These are phyloP conservation scores for Dillenia suffruticosa DNA, from an alignment of 164 flowering plant genomes.

Conservation along the genomic window DNA sequence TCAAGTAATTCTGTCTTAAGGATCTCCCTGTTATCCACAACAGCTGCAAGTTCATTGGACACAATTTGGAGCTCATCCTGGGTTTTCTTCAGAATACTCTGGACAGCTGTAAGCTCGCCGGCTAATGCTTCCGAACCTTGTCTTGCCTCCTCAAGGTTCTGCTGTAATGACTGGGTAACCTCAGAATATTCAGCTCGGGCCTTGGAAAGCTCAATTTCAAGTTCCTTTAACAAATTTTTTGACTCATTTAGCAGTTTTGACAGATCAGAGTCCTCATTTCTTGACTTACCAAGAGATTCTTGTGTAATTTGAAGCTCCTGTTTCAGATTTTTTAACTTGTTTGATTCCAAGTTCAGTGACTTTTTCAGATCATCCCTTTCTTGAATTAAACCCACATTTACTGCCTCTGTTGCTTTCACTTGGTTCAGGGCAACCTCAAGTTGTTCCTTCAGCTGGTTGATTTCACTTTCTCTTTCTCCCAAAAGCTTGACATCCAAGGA, in stretches of 20 bases:
- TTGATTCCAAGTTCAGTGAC: conserved; percentile 37
- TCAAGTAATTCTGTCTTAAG: conserved; percentile 60
- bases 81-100: conserved; percentile 42
- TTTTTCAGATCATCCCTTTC: conserved; percentile 50
- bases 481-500: conserved; percentile 50
- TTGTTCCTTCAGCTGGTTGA: conserved; percentile 43
- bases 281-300: conserved; percentile 43
- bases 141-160: conserved; percentile 47
- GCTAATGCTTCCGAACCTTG: conserved; percentile 32
- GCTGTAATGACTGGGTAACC: conserved; percentile 32
- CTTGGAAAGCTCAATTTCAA: conserved; percentile 48
- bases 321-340: conserved; percentile 35
- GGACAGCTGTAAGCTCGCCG: conserved; percentile 39
- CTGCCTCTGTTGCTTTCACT: conserved; percentile 14
- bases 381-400: conserved; percentile 35
- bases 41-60: conserved; percentile 40
- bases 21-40: conserved; percentile 27
- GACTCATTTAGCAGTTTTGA: conserved; percentile 39
- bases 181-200: conserved; percentile 37
- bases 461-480: conserved; percentile 40
- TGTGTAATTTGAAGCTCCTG: conserved; percentile 40
- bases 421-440: conserved; percentile 38
- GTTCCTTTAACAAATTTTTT: conserved; percentile 34
- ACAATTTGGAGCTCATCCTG: conserved; percentile 39
- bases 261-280: conserved; percentile 44